Evolutionary conservation across 2,329 filamentous ascomycete species (phyloP).

Genomic region (Paracamarosporium sp.): DNA sequence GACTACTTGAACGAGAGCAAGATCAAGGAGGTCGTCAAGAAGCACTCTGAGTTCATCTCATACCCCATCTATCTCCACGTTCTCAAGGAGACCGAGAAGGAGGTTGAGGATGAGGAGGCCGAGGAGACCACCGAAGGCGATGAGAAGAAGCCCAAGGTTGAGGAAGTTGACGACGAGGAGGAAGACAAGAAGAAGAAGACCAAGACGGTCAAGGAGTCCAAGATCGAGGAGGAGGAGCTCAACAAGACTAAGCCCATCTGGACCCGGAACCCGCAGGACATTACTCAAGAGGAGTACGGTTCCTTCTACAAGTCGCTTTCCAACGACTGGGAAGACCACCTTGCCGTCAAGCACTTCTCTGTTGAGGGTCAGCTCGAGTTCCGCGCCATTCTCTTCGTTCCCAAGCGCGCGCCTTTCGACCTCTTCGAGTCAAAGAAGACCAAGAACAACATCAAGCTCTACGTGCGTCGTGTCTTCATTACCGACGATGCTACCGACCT

Average conservation of each 20-base stretch:
- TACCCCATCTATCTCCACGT: conserved; percentile 99
- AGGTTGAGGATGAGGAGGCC: conserved; percentile 94
- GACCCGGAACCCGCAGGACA: conserved; percentile 97
- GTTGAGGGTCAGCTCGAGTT: conserved; percentile 99
- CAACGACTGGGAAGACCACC: conserved; percentile 99
- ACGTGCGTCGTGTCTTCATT: conserved; percentile 99
- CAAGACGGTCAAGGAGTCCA: conserved; percentile 99
- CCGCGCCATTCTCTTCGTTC: conserved; percentile 98
- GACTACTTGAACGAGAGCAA: conserved; percentile 99
- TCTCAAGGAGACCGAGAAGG: conserved; percentile 97
- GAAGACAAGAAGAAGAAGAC: conserved; percentile 93
- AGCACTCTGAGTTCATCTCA: conserved; percentile 99
- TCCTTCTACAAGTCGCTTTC: conserved; percentile 99
- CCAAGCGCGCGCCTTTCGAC: conserved; percentile 99
- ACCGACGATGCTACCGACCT: conserved; percentile 99
- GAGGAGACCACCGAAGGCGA: conserved; percentile 69
- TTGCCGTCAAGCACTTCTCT: conserved; percentile 99
- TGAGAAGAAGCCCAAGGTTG: conserved; percentile 95
- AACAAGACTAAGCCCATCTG: conserved; percentile 99
- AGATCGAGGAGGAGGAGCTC: conserved; percentile 98
- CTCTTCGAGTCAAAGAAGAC: conserved; percentile 99
- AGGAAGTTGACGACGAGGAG: conserved; percentile 89
- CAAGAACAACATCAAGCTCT: conserved; percentile 99
- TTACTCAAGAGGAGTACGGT: conserved; percentile 94
- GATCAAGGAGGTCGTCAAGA: conserved; percentile 99